Percentiles rank a stretch among this genome's conserved stretches.
These are phyloP conservation scores for Halophytophthora batemanensis DNA, from an alignment of 352 stramenopile species.

Conservation along the genomic window DNA sequence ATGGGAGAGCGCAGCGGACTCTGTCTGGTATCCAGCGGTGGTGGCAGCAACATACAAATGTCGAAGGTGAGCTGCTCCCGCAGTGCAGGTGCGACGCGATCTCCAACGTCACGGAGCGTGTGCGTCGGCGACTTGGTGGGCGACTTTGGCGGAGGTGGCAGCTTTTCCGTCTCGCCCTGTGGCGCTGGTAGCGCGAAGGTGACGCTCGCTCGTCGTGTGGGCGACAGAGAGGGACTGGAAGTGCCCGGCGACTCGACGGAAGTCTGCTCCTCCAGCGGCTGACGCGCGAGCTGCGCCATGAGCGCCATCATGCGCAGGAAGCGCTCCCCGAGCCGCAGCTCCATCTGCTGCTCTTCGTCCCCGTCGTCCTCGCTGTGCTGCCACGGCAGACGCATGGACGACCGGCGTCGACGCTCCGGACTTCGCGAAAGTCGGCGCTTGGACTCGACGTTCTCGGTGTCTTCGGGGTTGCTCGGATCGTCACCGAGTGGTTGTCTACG, in stretches of 20 bases:
- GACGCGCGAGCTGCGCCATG: slow-evolving; percentile 36
- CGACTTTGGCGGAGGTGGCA: not conserved
- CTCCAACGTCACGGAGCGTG: slow-evolving; percentile 29
- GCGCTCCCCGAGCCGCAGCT: slow-evolving; percentile 44
- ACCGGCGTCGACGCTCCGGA: too few relatives aligned
- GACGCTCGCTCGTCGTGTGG: slow-evolving; percentile 4
- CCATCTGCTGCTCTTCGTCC: slow-evolving; percentile 8
- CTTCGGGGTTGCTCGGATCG: too few relatives aligned
- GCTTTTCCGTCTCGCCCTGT: too few relatives aligned
- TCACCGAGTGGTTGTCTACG: slow-evolving; percentile 2
- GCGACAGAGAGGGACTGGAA: slow-evolving; percentile 1
- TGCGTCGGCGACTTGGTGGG: slow-evolving; percentile 17
- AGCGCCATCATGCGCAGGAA: slow-evolving; percentile 60
- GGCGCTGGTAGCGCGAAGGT: not conserved
- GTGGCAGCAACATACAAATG: slow-evolving; percentile 58
- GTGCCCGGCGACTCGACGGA: slow-evolving; percentile 5
- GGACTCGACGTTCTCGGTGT: too few relatives aligned
- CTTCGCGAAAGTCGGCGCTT: too few relatives aligned
- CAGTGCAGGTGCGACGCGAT: slow-evolving; percentile 25
- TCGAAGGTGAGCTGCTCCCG: slow-evolving; percentile 55
- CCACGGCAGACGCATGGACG: too few relatives aligned
- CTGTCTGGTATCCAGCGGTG: slow-evolving; percentile 46
- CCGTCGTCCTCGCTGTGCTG: not conserved
- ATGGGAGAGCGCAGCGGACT: slow-evolving; percentile 52
- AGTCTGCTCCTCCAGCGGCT: slow-evolving; percentile 12